These are phyloP conservation scores for Thuja plicata DNA, from an alignment of 83 land plant genomes.

Conservation along the genomic window DNA sequence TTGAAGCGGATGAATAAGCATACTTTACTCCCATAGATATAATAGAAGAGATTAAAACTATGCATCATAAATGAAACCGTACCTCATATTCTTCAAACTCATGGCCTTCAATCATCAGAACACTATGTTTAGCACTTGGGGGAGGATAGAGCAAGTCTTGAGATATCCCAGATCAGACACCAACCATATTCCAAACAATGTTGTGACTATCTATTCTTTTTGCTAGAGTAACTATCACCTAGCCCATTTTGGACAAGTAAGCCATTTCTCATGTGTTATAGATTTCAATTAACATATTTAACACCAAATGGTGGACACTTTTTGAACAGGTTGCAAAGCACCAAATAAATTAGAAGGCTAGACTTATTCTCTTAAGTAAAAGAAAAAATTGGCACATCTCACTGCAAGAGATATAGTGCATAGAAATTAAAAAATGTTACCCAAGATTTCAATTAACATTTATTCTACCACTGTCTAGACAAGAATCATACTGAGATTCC, in stretches of 20 bases:
- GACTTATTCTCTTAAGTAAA: neutral
- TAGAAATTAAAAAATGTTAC: neutral
- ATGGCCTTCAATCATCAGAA: conserved; percentile 78
- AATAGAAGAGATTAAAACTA: neutral
- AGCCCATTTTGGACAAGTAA: neutral
- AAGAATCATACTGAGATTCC: neutral
- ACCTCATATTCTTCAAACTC: conserved; percentile 98
- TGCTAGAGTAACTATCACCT: neutral
- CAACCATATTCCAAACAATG: neutral
- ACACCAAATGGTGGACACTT: neutral
- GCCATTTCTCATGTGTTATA: neutral
- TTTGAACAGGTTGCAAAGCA: conserved; percentile 8
- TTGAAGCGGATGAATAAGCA: neutral
- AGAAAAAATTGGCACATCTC: neutral
- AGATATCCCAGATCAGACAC: conserved; percentile 10
- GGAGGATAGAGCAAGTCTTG: conserved; percentile 86
- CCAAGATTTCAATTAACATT: neutral
- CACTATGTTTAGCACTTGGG: conserved; percentile 45
- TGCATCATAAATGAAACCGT: neutral
- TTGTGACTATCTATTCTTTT: neutral
- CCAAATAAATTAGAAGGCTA: neutral
- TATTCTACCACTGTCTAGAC: neutral
- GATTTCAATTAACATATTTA: neutral
- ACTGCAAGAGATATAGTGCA: neutral
- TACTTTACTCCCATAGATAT: neutral